These are phyloP conservation scores for Gigaspora rosea DNA, from an alignment of 192 early-diverging fungal genomes.

Conservation along the genomic window DNA sequence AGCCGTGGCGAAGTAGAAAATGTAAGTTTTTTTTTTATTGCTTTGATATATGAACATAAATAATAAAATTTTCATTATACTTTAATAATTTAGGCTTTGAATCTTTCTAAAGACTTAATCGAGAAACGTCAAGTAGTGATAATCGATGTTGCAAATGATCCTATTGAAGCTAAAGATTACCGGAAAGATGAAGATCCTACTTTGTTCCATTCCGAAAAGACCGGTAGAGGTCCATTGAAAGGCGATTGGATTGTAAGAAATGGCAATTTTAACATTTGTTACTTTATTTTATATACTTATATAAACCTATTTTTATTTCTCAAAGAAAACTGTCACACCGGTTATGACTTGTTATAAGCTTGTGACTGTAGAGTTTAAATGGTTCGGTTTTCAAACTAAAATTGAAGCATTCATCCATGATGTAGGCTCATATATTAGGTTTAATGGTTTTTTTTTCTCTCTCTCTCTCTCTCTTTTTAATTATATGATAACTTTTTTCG, in stretches of 20 bases:
- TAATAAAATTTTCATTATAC: background rate
- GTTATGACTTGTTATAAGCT: conserved; percentile 86
- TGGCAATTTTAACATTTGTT: background rate
- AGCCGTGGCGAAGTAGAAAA: conserved; percentile 74
- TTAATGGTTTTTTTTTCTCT: background rate
- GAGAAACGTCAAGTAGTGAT: conserved; percentile 64
- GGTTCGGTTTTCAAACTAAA: conserved; percentile 69
- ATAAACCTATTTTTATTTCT: conserved; percentile 13
- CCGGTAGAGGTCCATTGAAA: conserved; percentile 67
- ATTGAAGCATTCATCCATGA: conserved; percentile 68
- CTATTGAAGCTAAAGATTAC: conserved; percentile 53
- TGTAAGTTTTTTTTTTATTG: conserved; percentile 28
- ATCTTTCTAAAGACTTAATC: conserved; percentile 45
- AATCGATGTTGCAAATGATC: conserved; percentile 72
- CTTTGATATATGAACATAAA: background rate
- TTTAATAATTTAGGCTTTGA: conserved; percentile 38
- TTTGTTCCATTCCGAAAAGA: conserved; percentile 61
- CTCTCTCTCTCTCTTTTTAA: background rate
- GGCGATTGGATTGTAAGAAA: conserved; percentile 53
- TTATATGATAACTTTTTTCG: background rate
- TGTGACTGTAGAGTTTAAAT: conserved; percentile 75
- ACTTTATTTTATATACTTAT: background rate
- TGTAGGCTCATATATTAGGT: conserved; percentile 35
- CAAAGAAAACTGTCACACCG: conserved; percentile 58
- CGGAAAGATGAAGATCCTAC: conserved; percentile 68